A percentile compares a stretch with the other conserved stretches of the same genome.
Conservation (phyloP, 805 yeast species). For the Candida pseudoglaebosa region DNA sequence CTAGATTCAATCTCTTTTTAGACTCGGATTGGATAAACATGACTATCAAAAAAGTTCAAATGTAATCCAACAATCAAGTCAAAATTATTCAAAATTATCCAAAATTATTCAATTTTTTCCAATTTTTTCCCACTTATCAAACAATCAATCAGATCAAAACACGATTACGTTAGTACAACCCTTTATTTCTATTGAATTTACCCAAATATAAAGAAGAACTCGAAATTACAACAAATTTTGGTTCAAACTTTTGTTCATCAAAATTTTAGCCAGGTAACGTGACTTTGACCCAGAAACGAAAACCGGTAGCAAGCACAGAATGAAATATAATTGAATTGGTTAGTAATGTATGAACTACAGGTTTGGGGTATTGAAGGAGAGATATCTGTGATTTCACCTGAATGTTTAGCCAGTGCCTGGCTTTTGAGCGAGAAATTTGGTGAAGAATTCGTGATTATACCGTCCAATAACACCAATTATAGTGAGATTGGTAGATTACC, state of each 20-base stretch:
- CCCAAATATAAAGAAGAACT: too few relatives aligned
- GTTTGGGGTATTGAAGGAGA: slow-evolving; percentile 49
- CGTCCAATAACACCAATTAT: slow-evolving; percentile 56
- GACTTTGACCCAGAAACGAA: neutral
- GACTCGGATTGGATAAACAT: slow-evolving; percentile 10
- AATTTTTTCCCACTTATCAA: neutral
- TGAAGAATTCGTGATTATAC: slow-evolving; percentile 32
- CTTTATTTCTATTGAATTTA: too few relatives aligned
- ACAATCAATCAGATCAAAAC: neutral
- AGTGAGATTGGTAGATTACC: slow-evolving; percentile 53
- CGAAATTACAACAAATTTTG: too few relatives aligned
- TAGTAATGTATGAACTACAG: slow-evolving; percentile 34
- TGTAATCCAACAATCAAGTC: too few relatives aligned
- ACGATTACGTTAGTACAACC: too few relatives aligned
- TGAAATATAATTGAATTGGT: neutral
- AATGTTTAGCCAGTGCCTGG: slow-evolving; percentile 47
- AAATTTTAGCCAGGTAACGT: neutral
- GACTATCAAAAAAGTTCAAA: too few relatives aligned
- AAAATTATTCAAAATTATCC: neutral
- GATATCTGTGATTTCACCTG: slow-evolving; percentile 48
- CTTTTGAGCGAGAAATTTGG: slow-evolving; percentile 21
- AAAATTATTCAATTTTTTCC: too few relatives aligned
- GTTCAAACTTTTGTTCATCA: neutral
- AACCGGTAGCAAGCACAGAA: neutral
- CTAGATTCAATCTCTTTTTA: slow-evolving; percentile 32